Percentiles rank a stretch among this genome's conserved stretches.
Conservation (phyloP, 495 filamentous ascomycete genomes). For the Glutinoglossum americanum region DNA sequence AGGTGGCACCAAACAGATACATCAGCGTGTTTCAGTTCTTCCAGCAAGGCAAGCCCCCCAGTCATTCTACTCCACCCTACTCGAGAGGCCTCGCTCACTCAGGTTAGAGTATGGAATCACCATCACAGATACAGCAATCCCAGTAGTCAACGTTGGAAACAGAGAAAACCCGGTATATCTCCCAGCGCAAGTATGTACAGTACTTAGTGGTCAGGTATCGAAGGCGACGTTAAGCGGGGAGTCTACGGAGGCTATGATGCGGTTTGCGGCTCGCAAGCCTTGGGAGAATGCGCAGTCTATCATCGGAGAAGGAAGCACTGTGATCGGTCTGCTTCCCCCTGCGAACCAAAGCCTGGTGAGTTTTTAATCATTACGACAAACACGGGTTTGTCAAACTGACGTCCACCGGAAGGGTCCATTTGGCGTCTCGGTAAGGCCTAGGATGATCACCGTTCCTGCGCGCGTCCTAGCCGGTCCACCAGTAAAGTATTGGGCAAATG, state of each 20-base stretch:
- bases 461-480: constrained; percentile 35
- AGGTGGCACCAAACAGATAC: constrained; percentile 2
- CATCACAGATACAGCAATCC: constrained; percentile 19
- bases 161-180: constrained; percentile 35
- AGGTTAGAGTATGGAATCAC: constrained; percentile 23
- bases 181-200: constrained; percentile 40
- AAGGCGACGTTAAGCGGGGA: constrained; percentile 28
- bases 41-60: not conserved
- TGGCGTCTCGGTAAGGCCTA: constrained; percentile 28
- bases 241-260: constrained; percentile 42
- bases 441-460: constrained; percentile 41
- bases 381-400: not conserved
- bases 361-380: not conserved
- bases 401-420: constrained; percentile 21
- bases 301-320: constrained; percentile 25
- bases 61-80: not conserved
- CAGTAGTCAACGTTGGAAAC: constrained; percentile 52
- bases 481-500: constrained; percentile 27
- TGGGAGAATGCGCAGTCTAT: constrained; percentile 47
- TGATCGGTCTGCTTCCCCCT: constrained; percentile 22
- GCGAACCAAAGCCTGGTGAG: not conserved
- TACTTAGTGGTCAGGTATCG: constrained; percentile 44
- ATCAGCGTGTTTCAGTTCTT: constrained; percentile 10
- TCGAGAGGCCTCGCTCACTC: not conserved
- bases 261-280: constrained; percentile 44